Base-by-base conservation (phyloP, 2,329 filamentous ascomycete genomes). In the Penicillium palitans region DNA sequence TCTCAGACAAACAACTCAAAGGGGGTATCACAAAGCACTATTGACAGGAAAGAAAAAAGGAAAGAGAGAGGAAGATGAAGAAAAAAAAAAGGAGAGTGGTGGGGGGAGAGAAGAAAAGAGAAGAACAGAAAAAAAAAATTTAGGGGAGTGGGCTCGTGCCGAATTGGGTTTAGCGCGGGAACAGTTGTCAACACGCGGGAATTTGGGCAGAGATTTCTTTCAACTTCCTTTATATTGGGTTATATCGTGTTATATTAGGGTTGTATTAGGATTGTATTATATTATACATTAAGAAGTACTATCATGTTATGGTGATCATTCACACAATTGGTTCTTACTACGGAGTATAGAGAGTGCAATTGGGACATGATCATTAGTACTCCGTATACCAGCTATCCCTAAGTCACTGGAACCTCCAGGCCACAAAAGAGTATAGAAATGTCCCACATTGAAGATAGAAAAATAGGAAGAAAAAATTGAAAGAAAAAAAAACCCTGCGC, bases 21-120 rank as follows among this genome's bases (percentile, higher is more conserved):
- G 17, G 62, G 71, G 70, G 69, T 72, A 72, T 71, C 70, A 72
- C 62, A 70, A 63, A 64, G 65, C 60, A 65, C 63, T 57, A 57
- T 49, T 59, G 57, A 59, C 55, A 54, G 44, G 27, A 61, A 62
- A 61, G 55, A 55, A 65, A 55, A 44, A 56, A 52, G 37, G 48
- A 52, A 57, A 42, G 40, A 52, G 59, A 62, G 61, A 66, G 59
- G 65, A 66, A 67, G 61, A 56, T 63, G 64, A 59, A 61, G 59
- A 58, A 55, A 61, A 60, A 33, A 13, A 31, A 31, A 59, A 59
- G 54, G 58, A 60, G 64, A 58, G 58, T 62, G 52, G 63, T 61
- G 59, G 56, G 60, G 58, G 56, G 56, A 59, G 52, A 52, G 53
- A 56, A 61, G 52, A 61, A 51, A 52, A 52, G 55, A 52, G 42